phyloP scores from a whole-genome alignment of 352 stramenopile species.

The Aphanomyces astaci region DNA sequence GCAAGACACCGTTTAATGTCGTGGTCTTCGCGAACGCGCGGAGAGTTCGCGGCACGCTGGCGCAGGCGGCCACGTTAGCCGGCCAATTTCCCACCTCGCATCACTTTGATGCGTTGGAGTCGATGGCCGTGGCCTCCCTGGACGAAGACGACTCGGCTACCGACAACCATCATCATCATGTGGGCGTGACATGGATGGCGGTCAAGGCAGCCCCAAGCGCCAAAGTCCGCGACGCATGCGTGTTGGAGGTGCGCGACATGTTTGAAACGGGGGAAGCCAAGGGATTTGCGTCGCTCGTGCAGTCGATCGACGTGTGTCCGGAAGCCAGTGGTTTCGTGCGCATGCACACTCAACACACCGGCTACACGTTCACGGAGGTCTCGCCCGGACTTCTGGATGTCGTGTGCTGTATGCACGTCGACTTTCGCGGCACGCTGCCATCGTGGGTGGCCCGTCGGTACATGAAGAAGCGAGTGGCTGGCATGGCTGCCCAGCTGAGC shows the following conservation, averaged over 20 bases:
- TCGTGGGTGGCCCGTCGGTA: background rate
- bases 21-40: background rate
- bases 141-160: background rate
- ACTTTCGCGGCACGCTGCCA: conserved; percentile 15
- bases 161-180: conserved; percentile 18
- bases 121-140: background rate
- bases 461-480: conserved; percentile 1
- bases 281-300: conserved; percentile 7
- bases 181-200: conserved; percentile 17
- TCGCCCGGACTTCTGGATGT: conserved; percentile 1
- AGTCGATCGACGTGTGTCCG: conserved; percentile 21
- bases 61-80: conserved; percentile 3
- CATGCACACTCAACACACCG: background rate
- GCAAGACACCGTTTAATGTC: background rate
- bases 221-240: conserved; percentile 13
- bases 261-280: background rate
- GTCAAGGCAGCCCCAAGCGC: background rate
- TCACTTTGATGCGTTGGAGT: conserved; percentile 8
- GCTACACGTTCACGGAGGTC: conserved; percentile 17
- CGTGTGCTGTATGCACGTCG: conserved; percentile 10
- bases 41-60: conserved; percentile 10
- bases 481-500: background rate
- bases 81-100: conserved; percentile 5
- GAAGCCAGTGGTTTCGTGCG: conserved; percentile 18
- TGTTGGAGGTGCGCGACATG: conserved; percentile 18